phyloP scores from a whole-genome alignment of 805 yeast genomes.

The Starmerella bacillaris region DNA sequence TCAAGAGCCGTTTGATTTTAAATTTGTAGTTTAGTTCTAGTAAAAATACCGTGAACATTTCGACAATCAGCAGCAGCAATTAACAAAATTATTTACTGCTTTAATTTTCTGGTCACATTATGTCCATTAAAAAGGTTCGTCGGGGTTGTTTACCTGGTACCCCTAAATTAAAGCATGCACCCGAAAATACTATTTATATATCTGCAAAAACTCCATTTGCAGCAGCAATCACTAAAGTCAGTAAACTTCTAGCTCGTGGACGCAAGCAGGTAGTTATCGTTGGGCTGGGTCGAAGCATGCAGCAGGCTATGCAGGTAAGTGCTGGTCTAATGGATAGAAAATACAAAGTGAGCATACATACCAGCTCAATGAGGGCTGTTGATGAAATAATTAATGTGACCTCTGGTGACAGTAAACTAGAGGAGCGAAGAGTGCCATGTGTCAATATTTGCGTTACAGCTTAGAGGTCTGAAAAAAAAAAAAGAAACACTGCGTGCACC shows the following conservation, averaged over 20 bases:
- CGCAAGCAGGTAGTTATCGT: constrained; percentile 33
- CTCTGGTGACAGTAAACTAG: constrained; percentile 21
- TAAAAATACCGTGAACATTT: too few relatives aligned
- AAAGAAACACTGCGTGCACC: background rate
- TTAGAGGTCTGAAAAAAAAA: background rate
- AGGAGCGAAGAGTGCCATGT: constrained; percentile 27
- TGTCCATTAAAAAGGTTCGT: too few relatives aligned
- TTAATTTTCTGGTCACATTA: too few relatives aligned
- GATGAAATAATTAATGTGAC: constrained; percentile 38
- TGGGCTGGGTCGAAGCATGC: constrained; percentile 65
- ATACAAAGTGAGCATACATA: constrained; percentile 38
- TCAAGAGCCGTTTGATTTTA: too few relatives aligned
- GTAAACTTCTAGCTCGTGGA: constrained; percentile 33
- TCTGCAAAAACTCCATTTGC: constrained; percentile 54
- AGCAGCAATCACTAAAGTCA: constrained; percentile 50
- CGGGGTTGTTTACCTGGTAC: background rate
- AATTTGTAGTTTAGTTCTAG: too few relatives aligned
- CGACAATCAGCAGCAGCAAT: too few relatives aligned
- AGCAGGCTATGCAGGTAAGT: constrained; percentile 44
- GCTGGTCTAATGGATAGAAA: constrained; percentile 36
- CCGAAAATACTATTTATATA: constrained; percentile 28
- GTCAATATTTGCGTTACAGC: constrained; percentile 26
- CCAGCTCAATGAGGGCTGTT: constrained; percentile 48
- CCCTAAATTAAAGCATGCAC: constrained; percentile 2
- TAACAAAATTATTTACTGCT: too few relatives aligned